These are phyloP conservation scores for Mikania micrantha DNA, from an alignment of 129 eudicot species.

Conservation along the genomic window DNA sequence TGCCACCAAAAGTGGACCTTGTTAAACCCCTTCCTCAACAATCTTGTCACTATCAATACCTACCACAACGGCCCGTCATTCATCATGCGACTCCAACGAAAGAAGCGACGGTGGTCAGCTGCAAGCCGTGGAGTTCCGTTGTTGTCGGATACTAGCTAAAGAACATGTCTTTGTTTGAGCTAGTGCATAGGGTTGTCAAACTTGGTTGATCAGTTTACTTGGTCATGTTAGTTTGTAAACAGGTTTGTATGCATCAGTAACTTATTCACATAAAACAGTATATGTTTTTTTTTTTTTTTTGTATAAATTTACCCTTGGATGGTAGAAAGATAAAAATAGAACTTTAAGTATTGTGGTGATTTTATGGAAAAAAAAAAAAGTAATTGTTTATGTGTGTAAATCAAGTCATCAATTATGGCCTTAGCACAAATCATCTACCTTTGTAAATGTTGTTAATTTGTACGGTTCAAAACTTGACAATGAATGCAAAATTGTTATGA, in stretches of 20 bases:
- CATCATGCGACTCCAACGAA: constrained; percentile 27
- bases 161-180: not conserved
- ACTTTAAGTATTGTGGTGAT: not conserved
- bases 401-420: not conserved
- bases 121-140: constrained; percentile 6
- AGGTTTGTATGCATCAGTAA: too few relatives aligned
- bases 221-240: not conserved
- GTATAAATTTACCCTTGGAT: not conserved
- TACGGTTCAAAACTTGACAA: not conserved
- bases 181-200: not conserved
- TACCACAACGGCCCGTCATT: constrained; percentile 20
- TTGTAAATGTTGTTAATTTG: not conserved
- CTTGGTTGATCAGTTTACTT: not conserved
- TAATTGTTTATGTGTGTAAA: not conserved
- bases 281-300: not conserved
- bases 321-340: not conserved
- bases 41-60: constrained; percentile 25
- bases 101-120: constrained; percentile 17
- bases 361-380: not conserved
- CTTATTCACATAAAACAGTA: not conserved
- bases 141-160: constrained; percentile 13
- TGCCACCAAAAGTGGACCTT: constrained; percentile 21
- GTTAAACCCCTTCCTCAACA: constrained; percentile 26
- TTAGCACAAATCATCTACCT: not conserved
- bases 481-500: not conserved